Percentiles rank a stretch among this genome's conserved stretches.
Evolutionary conservation across 2,329 filamentous ascomycete genomes (phyloP).

Genomic region (Trichoderma brevicompactum): DNA sequence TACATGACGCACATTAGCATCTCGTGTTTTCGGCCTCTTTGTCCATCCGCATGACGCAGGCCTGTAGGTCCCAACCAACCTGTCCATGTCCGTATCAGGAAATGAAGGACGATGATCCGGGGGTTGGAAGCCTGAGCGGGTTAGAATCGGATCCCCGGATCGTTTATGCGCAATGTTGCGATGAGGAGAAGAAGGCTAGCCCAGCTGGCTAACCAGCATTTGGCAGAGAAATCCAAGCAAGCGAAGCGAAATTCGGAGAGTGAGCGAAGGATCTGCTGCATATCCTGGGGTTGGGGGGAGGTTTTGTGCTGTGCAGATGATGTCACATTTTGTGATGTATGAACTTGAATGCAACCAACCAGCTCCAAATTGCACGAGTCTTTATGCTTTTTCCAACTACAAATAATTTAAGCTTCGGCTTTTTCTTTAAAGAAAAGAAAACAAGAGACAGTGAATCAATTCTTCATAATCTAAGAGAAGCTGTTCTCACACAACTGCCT

Average conservation of each 20-base stretch:
- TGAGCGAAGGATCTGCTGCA: conserved; percentile 8
- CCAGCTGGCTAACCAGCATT: not conserved
- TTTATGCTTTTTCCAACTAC: too few relatives aligned
- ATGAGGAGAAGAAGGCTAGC: conserved; percentile 2
- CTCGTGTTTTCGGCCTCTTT: conserved; percentile 14
- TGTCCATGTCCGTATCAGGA: conserved; percentile 10
- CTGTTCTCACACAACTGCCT: too few relatives aligned
- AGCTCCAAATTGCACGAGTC: too few relatives aligned
- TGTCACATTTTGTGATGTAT: too few relatives aligned
- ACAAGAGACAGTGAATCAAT: too few relatives aligned
- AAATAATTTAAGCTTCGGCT: too few relatives aligned
- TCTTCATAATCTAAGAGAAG: too few relatives aligned
- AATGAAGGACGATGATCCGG: conserved; percentile 25
- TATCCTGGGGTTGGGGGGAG: not conserved
- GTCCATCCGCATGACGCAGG: conserved; percentile 23
- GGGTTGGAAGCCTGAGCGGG: conserved; percentile 11
- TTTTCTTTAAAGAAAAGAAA: too few relatives aligned
- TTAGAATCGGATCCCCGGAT: conserved; percentile 9
- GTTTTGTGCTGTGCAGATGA: too few relatives aligned
- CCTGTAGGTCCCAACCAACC: conserved; percentile 20
- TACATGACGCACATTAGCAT: conserved; percentile 6
- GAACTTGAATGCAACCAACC: too few relatives aligned
- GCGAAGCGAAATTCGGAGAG: not conserved
- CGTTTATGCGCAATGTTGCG: not conserved
- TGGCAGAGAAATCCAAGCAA: not conserved